phyloP scores from a whole-genome alignment of 192 early-diverging fungal genomes.

The Chytriomyces sp. region DNA sequence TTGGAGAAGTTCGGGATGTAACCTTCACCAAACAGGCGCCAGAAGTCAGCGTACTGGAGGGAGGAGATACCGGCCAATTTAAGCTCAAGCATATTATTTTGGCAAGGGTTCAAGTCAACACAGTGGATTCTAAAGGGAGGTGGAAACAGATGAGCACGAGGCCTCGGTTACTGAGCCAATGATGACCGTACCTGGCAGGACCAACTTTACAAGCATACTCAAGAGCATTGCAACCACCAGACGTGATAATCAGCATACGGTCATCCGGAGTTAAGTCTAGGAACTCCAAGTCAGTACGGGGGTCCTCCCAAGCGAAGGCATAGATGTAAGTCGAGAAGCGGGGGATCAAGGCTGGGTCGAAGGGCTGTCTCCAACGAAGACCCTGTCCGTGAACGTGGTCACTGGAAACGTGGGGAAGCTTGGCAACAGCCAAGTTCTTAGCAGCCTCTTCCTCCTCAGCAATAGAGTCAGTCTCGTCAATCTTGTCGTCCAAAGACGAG shows the following conservation, averaged over 20 bases:
- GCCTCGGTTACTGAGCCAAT: neutral
- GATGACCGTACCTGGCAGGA: slow-evolving; percentile 42
- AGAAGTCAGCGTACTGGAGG: slow-evolving; percentile 68
- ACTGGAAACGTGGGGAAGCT: slow-evolving; percentile 32
- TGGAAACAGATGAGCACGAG: slow-evolving; percentile 1
- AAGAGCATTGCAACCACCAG: slow-evolving; percentile 79
- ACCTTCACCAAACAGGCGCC: slow-evolving; percentile 80
- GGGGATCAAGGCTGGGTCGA: slow-evolving; percentile 49
- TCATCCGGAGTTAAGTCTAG: slow-evolving; percentile 69
- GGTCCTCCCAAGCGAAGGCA: slow-evolving; percentile 88
- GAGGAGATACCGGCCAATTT: slow-evolving; percentile 71
- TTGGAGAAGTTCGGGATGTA: slow-evolving; percentile 59
- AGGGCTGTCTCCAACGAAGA: slow-evolving; percentile 50
- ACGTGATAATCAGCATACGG: slow-evolving; percentile 77
- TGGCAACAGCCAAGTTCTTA: neutral
- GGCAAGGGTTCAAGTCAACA: slow-evolving; percentile 90
- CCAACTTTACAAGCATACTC: slow-evolving; percentile 75
- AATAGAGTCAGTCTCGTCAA: slow-evolving; percentile 32
- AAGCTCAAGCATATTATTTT: slow-evolving; percentile 86
- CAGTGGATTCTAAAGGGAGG: slow-evolving; percentile 63
- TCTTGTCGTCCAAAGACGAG: slow-evolving; percentile 24
- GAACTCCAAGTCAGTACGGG: slow-evolving; percentile 69
- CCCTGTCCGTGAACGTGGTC: slow-evolving; percentile 57
- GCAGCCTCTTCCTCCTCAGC: slow-evolving; percentile 41
- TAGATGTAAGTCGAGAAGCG: slow-evolving; percentile 85